phyloP scores from a whole-genome alignment of 2,329 filamentous ascomycete species.

The Ceratocystis destructans region DNA sequence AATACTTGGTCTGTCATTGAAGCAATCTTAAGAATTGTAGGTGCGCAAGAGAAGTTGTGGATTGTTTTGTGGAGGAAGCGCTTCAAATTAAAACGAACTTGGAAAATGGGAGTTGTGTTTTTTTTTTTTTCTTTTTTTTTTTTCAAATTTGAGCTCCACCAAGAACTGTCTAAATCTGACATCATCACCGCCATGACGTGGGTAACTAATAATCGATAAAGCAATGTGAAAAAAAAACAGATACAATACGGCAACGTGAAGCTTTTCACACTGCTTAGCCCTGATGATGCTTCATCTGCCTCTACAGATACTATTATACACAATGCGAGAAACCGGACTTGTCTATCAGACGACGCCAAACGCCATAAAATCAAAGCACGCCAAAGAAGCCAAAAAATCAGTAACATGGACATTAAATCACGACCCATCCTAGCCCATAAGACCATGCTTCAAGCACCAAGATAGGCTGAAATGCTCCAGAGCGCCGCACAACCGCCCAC shows the following conservation, averaged over 20 bases:
- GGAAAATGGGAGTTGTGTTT: background rate
- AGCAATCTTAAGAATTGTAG: background rate
- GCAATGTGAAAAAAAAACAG: background rate
- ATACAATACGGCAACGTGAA: too few relatives aligned
- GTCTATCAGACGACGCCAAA: conserved; percentile 1
- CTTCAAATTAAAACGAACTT: background rate
- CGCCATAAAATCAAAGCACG: conserved; percentile 1
- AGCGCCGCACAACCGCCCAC: conserved; percentile 47
- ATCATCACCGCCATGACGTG: background rate
- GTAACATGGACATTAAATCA: background rate
- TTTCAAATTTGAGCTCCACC: background rate
- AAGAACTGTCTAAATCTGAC: background rate
- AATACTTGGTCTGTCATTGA: conserved; percentile 15
- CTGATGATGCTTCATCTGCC: too few relatives aligned
- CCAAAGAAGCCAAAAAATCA: background rate
- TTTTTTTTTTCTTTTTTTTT: background rate
- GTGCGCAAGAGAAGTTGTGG: background rate
- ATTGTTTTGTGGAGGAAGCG: background rate
- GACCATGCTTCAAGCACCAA: conserved; percentile 25
- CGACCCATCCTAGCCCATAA: background rate
- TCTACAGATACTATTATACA: background rate
- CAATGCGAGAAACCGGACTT: background rate
- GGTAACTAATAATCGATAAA: background rate
- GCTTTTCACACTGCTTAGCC: too few relatives aligned
- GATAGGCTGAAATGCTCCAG: conserved; percentile 43